These are phyloP conservation scores for Barbarea vulgaris DNA, from an alignment of 345 rosid genomes.

Conservation along the genomic window DNA sequence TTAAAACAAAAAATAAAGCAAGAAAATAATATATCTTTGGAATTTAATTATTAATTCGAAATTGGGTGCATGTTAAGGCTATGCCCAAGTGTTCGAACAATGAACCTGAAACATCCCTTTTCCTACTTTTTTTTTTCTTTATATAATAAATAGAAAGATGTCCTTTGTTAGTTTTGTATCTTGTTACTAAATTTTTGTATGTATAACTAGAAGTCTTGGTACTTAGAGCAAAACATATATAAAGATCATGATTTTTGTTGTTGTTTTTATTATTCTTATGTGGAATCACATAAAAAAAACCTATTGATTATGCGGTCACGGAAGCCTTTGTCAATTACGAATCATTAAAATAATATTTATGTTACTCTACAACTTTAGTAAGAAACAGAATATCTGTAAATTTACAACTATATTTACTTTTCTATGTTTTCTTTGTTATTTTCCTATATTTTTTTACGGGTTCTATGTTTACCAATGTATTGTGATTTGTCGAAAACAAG, in stretches of 20 bases:
- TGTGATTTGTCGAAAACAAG: background rate
- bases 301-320: background rate
- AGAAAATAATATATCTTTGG: background rate
- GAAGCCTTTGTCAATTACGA: background rate
- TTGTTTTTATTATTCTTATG: background rate
- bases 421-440: background rate
- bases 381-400: background rate
- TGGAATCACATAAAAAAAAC: background rate
- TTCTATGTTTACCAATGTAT: background rate
- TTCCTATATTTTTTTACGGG: too few relatives aligned
- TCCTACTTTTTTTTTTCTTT: conserved; percentile 22
- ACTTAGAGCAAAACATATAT: background rate
- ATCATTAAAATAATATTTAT: background rate
- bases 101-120: conserved; percentile 41
- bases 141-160: background rate
- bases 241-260: background rate
- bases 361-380: background rate
- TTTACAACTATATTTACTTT: background rate
- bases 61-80: conserved; percentile 28
- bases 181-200: background rate
- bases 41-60: background rate
- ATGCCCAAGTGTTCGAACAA: conserved; percentile 33
- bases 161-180: conserved; percentile 19
- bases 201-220: background rate
- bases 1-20: background rate